Percentiles rank a stretch among this genome's conserved stretches.
Conservation (phyloP, 1,284 basidiomycete species). For the Irpex rosettiformis region DNA sequence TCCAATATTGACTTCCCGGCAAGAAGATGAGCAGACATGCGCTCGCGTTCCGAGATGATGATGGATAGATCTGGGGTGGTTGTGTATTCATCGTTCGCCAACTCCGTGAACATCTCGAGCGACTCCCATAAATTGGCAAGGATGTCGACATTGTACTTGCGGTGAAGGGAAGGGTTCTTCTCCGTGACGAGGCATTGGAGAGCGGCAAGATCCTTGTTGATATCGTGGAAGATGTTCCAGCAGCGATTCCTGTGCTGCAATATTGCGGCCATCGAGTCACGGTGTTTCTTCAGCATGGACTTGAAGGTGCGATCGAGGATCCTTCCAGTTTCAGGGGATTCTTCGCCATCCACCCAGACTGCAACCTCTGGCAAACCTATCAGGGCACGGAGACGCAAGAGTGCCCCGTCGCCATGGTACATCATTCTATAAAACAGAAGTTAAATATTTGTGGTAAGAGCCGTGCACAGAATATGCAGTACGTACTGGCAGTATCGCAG, state of each 20-base stretch:
- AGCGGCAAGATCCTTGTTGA: not conserved
- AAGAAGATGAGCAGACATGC: not conserved
- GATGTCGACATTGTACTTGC: not conserved
- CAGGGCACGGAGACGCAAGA: not conserved
- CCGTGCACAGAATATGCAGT: not conserved
- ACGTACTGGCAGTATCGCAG: not conserved
- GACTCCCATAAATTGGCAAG: not conserved
- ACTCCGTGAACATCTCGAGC: not conserved
- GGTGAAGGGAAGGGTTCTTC: not conserved
- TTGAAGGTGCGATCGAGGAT: not conserved
- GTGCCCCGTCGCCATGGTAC: not conserved
- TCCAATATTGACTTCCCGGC: not conserved
- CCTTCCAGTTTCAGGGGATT: not conserved
- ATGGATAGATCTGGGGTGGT: not conserved
- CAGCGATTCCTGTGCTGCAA: not conserved
- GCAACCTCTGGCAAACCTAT: not conserved
- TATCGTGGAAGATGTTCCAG: not conserved
- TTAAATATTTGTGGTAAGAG: not conserved
- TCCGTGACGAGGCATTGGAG: not conserved
- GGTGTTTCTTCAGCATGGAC: not conserved
- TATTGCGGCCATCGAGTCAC: not conserved
- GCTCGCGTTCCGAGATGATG: not conserved
- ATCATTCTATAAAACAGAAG: not conserved
- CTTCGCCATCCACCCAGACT: not conserved
- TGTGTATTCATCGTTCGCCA: not conserved